Percentiles rank a stretch among this genome's conserved stretches.
Evolutionary conservation across 2,329 filamentous ascomycete genomes (phyloP).

Genomic region (Penicillium crustosum): DNA sequence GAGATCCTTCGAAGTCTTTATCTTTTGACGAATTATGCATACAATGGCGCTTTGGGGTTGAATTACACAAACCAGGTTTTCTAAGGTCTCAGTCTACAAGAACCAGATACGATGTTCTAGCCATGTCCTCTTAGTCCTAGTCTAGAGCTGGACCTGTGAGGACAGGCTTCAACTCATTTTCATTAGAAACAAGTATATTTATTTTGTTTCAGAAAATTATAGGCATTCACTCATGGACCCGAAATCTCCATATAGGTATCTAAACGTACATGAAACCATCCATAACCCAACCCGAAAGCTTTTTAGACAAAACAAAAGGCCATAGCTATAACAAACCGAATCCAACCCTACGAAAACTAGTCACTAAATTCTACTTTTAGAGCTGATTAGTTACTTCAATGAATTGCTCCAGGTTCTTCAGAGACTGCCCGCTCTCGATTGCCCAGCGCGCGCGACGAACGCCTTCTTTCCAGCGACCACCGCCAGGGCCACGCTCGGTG

Average conservation of each 20-base stretch:
- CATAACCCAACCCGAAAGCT: not conserved
- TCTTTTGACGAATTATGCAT: conserved; percentile 31
- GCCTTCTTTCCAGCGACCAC: conserved; percentile 92
- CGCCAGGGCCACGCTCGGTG: conserved; percentile 77
- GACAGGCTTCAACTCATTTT: not conserved
- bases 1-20: conserved; percentile 1
- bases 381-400: conserved; percentile 73
- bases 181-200: not conserved
- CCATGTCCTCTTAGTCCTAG: not conserved
- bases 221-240: not conserved
- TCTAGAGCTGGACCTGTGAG: not conserved
- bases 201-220: not conserved
- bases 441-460: conserved; percentile 84
- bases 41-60: conserved; percentile 35
- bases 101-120: not conserved
- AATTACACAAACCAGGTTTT: conserved; percentile 8
- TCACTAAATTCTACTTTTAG: conserved; percentile 12
- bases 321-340: not conserved
- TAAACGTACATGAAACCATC: not conserved
- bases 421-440: conserved; percentile 80
- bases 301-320: not conserved
- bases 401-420: conserved; percentile 78
- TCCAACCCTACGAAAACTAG: not conserved
- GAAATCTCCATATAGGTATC: not conserved
- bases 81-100: conserved; percentile 3